phyloP scores from a whole-genome alignment of 352 stramenopile genomes.

The Pythium scleroteichum region DNA sequence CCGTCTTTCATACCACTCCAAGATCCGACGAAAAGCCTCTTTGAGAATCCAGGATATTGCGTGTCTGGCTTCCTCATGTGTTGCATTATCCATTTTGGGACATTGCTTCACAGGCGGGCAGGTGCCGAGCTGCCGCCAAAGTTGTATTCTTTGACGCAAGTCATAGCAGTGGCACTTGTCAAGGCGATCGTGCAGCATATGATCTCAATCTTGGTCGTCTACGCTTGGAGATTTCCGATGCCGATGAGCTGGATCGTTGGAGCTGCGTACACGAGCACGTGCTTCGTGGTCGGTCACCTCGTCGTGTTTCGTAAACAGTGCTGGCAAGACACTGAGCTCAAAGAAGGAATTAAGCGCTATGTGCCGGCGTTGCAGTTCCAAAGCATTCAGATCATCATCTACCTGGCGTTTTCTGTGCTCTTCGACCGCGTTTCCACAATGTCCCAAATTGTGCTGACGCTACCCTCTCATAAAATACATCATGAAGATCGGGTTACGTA shows the following conservation, averaged over 20 bases:
- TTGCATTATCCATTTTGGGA: neutral
- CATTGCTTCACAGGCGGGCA: neutral
- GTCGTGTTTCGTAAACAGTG: slow-evolving; percentile 8
- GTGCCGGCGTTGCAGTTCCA: slow-evolving; percentile 7
- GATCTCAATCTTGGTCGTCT: neutral
- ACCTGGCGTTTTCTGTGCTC: slow-evolving; percentile 27
- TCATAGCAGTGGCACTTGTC: slow-evolving; percentile 4
- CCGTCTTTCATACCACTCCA: slow-evolving; percentile 15
- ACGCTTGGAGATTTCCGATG: slow-evolving; percentile 14
- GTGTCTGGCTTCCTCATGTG: too few species aligned
- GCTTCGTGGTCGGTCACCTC: slow-evolving; percentile 4
- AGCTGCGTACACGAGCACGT: neutral
- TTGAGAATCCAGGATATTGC: neutral
- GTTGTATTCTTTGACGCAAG: slow-evolving; percentile 17
- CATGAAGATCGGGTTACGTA: slow-evolving; percentile 15
- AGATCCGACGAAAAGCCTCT: neutral
- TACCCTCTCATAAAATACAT: slow-evolving; percentile 29
- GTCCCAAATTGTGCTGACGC: slow-evolving; percentile 20
- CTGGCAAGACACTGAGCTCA: slow-evolving; percentile 7
- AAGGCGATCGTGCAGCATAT: neutral
- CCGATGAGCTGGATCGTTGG: slow-evolving; percentile 12
- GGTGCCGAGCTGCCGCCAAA: too few species aligned
- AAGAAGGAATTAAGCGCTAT: slow-evolving; percentile 1
- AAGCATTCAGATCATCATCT: slow-evolving; percentile 21
- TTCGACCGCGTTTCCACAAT: slow-evolving; percentile 16